These are phyloP conservation scores for Neodidymelliopsis sp. DNA, from an alignment of 2,329 filamentous ascomycete genomes.

Conservation along the genomic window DNA sequence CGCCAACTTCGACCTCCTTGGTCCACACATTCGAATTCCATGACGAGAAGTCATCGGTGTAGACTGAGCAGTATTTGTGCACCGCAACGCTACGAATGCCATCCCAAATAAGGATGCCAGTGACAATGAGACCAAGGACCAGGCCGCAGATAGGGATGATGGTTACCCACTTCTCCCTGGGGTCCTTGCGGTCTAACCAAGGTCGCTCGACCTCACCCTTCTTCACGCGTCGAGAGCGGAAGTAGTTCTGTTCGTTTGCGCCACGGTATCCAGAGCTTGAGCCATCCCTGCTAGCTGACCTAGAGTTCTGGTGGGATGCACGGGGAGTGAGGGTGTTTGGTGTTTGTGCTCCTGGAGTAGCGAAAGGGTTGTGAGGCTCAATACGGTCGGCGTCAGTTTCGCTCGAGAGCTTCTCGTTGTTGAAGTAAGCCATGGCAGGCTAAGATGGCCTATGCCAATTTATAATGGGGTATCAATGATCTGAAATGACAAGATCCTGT, in stretches of 20 bases:
- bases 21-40: conserved; percentile 71
- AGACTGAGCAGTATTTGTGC: conserved; percentile 74
- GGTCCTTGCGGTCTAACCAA: conserved; percentile 76
- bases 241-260: conserved; percentile 53
- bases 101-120: conserved; percentile 77
- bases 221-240: conserved; percentile 75
- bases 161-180: conserved; percentile 85
- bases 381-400: conserved; percentile 14
- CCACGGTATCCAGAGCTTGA: conserved; percentile 19
- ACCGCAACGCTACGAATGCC: conserved; percentile 74
- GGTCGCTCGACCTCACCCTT: conserved; percentile 79
- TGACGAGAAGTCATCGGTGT: conserved; percentile 70
- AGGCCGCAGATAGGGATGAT: conserved; percentile 80
- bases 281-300: conserved; percentile 17
- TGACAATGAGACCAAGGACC: conserved; percentile 70
- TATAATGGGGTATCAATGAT: neutral
- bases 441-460: conserved; percentile 2
- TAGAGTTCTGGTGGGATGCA: conserved; percentile 17
- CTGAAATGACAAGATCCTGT: conserved; percentile 1
- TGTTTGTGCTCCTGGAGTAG: conserved; percentile 23
- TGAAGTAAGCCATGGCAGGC: conserved; percentile 13
- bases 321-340: conserved; percentile 19
- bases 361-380: conserved; percentile 25
- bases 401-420: conserved; percentile 18
- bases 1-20: conserved; percentile 77